A percentile compares a stretch with the other conserved stretches of the same genome.
Conservation (phyloP, 2,329 filamentous ascomycete species). For the Diaporthe ampelina region DNA sequence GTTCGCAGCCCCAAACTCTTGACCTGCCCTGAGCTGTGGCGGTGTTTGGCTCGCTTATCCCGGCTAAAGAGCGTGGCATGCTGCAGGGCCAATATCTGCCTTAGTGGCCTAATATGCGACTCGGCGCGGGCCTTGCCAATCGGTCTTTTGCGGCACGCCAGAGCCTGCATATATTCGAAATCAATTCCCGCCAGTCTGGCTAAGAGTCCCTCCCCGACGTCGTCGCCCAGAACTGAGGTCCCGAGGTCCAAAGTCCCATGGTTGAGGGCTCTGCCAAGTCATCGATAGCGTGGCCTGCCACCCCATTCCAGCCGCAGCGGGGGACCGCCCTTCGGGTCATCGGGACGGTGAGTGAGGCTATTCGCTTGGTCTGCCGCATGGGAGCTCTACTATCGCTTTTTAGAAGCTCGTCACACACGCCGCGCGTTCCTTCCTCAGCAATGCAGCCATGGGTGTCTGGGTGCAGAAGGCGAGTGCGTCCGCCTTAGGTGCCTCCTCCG, state of each 20-base stretch:
- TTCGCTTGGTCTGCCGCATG: conserved; percentile 15
- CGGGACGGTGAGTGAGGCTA: conserved; percentile 22
- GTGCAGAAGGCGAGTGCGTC: background rate
- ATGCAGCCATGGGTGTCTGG: conserved; percentile 14
- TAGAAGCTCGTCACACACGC: background rate
- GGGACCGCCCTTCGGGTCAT: conserved; percentile 4
- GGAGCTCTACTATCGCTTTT: background rate
- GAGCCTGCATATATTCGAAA: conserved; percentile 21
- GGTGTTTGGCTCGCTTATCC: conserved; percentile 4
- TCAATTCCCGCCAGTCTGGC: conserved; percentile 13
- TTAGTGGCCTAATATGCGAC: conserved; percentile 15
- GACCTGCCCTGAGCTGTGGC: background rate
- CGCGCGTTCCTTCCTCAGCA: conserved; percentile 11
- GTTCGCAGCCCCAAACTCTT: background rate
- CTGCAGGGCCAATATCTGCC: background rate
- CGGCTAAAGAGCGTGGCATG: conserved; percentile 10
- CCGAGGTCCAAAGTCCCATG: background rate
- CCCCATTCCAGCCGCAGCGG: background rate
- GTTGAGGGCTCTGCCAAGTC: conserved; percentile 8
- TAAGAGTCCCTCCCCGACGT: background rate
- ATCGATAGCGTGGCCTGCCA: background rate
- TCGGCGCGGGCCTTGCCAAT: conserved; percentile 11
- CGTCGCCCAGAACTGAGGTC: conserved; percentile 14
- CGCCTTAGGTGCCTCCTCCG: background rate
- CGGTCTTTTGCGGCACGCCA: conserved; percentile 16